Evolutionary conservation across 2,329 filamentous ascomycete genomes (phyloP), one percentile per base, ranked within the genome.

Genomic region (Aureobasidium sp.): DNA sequence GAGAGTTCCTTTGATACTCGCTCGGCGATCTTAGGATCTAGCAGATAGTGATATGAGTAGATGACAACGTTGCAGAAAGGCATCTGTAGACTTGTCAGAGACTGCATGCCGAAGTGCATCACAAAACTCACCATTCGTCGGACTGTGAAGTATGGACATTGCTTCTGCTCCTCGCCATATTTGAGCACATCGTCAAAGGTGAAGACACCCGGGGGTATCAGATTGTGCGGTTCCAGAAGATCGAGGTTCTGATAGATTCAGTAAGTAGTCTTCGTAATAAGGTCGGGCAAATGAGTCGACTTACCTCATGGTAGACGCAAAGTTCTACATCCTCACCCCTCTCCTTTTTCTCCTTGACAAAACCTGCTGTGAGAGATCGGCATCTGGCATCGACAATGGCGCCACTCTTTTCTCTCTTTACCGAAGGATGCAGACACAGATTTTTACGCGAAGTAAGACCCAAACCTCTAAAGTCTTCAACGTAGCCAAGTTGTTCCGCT

Each of bases 51-150:
- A 72, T 99, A 99, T 0, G 94, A 99, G 78, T 99, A 99, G 68
- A 99, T 99, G 71, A 99, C 97, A 71, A 99, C 92, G 73, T 99
- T 97, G 82, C 94, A 99, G 72, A 92, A 97, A 70, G 94, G 88
- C 93, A 99, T 97, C 57, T 61, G 46, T 12, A 32, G 17, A 12
- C n/a, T 41, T 9, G 36, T 61, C 29, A 52, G 37, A 10, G 5
- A 24, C 8, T 36, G 24, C 17, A 52, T 3, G 4, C 6, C 8
- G 9, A 52, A 41, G 4, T 15, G 26, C n/a, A 34, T 13, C 6
- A 24, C 24, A 2, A 9, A 39, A 37, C 44, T 3, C 13, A 61
- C 57, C 94, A 99, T 99, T 66, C 94, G 86, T 63, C 94, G 84
- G 15, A 91, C 90, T 15, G 93, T 97, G 70, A 99, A 99, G 73